Conservation (phyloP, 176 grass and related monocot genomes). For the Aegilops longissima region DNA sequence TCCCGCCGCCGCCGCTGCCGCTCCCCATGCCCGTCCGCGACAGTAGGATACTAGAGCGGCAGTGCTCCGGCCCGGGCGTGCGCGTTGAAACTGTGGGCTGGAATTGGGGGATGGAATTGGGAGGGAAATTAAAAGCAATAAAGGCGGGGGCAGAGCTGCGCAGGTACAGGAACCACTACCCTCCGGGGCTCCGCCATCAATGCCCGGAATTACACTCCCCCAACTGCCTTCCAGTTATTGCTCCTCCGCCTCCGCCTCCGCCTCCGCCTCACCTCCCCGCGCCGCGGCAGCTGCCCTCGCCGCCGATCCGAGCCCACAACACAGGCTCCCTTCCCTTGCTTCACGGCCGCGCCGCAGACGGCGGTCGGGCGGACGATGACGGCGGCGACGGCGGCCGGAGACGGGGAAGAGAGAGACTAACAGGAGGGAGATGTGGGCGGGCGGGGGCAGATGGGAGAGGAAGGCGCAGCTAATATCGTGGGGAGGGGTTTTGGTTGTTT, state of each 20-base stretch:
- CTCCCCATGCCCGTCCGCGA: background rate
- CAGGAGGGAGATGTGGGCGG: background rate
- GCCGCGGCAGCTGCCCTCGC: background rate
- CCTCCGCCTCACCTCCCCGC: too few relatives aligned
- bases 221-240: conserved; percentile 56
- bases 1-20: background rate
- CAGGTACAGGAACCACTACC: conserved; percentile 29
- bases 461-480: conserved; percentile 10
- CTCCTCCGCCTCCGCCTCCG: background rate
- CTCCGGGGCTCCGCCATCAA: conserved; percentile 46
- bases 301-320: conserved; percentile 31
- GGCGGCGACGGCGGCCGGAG: conserved; percentile 21
- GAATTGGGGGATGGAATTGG: conserved; percentile 44
- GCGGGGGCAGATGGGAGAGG: background rate
- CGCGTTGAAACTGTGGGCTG: conserved; percentile 30
- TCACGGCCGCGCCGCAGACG: background rate
- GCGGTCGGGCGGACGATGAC: background rate
- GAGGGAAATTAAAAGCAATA: conserved; percentile 55
- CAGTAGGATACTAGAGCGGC: background rate
- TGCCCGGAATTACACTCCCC: conserved; percentile 55
- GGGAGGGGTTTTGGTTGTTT: conserved; percentile 27
- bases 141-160: conserved; percentile 26
- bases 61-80: background rate
- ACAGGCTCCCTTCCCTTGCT: background rate
- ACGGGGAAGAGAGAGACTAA: conserved; percentile 17